Evolutionary conservation across 176 grass and related monocot species (phyloP).

Genomic region (Panicum miliaceum): DNA sequence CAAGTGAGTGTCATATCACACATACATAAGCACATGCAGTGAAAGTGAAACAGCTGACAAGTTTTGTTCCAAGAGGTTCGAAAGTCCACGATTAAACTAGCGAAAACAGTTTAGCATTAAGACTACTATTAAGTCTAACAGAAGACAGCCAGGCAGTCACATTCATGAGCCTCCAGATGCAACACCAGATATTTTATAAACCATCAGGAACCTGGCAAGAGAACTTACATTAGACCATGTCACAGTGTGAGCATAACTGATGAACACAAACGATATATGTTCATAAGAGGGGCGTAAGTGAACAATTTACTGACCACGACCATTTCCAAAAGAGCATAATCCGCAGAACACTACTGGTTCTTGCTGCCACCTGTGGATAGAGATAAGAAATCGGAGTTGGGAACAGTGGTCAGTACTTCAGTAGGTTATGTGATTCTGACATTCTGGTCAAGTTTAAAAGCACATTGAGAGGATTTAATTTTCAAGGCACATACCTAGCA

Average conservation of each 20-base stretch:
- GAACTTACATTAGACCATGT: not conserved
- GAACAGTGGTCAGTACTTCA: not conserved
- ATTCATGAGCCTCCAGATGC: not conserved
- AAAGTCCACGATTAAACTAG: not conserved
- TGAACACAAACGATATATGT: not conserved
- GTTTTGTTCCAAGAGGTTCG: not conserved
- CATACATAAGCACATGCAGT: not conserved
- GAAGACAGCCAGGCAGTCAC: not conserved
- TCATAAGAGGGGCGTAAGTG: not conserved
- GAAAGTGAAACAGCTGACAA: not conserved
- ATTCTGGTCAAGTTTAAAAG: not conserved
- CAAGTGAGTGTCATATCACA: not conserved
- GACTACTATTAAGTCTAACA: not conserved
- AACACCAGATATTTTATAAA: not conserved
- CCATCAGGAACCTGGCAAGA: conserved; percentile 13
- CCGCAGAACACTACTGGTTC: not conserved
- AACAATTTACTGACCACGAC: not conserved
- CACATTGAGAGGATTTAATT: not conserved
- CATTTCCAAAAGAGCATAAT: not conserved
- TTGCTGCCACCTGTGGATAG: not conserved
- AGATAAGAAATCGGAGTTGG: too few species aligned
- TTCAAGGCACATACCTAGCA: not conserved
- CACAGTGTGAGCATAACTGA: not conserved
- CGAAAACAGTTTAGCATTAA: not conserved
- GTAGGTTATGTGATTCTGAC: not conserved